Evolutionary conservation across 345 rosid genomes (phyloP).

Genomic region (Populus deltoides): DNA sequence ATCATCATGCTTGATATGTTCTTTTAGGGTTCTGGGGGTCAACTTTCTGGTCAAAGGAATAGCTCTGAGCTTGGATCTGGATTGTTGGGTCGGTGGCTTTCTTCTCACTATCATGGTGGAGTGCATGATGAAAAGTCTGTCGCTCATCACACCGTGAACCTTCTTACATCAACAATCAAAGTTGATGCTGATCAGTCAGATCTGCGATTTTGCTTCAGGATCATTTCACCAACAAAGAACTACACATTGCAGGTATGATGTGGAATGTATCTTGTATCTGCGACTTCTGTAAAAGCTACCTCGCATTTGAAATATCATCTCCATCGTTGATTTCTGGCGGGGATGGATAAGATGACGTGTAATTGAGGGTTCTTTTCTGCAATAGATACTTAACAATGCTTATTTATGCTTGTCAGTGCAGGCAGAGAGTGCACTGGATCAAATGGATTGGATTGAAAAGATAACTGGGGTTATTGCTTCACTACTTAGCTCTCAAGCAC

Average conservation of each 20-base stretch:
- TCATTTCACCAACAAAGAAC: constrained; percentile 94
- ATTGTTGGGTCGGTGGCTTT: constrained; percentile 90
- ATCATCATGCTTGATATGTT: constrained; percentile 8
- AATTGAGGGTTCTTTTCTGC: constrained; percentile 5
- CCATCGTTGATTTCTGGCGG: not conserved
- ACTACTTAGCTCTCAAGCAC: constrained; percentile 90
- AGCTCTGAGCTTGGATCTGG: constrained; percentile 98
- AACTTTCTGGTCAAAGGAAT: constrained; percentile 80
- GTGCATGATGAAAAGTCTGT: constrained; percentile 97
- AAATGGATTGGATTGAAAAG: constrained; percentile 99
- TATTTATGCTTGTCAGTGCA: constrained; percentile 71
- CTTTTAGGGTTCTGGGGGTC: constrained; percentile 67
- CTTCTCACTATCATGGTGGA: constrained; percentile 91
- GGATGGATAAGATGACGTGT: not conserved
- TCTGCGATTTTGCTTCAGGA: constrained; percentile 96
- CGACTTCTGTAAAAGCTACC: constrained; percentile 4
- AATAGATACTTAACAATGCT: constrained; percentile 38
- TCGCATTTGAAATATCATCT: not conserved
- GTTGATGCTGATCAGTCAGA: constrained; percentile 97
- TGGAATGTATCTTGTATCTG: constrained; percentile 21
- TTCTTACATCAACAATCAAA: constrained; percentile 97
- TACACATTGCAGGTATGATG: constrained; percentile 93
- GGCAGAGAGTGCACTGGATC: constrained; percentile 98
- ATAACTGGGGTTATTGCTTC: constrained; percentile 99
- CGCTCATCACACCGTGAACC: constrained; percentile 98